Percentiles rank a stretch among this genome's conserved stretches.
Evolutionary conservation across 176 grass and related monocot genomes (phyloP).

Genomic region (Metroxylon sagu): DNA sequence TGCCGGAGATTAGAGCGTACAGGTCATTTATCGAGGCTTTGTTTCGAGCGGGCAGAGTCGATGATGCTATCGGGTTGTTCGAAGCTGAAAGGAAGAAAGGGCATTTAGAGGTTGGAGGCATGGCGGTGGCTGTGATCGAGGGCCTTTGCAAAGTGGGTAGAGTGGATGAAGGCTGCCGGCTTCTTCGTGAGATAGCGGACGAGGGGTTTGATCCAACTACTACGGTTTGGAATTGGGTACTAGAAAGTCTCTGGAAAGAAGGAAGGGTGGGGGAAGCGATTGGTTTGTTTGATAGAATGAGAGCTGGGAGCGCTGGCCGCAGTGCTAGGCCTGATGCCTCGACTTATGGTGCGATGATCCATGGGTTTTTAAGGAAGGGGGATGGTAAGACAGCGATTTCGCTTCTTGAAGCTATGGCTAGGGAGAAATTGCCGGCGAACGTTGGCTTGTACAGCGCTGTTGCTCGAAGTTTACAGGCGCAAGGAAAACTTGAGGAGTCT

Average conservation of each 20-base stretch:
- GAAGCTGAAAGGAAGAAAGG: not conserved
- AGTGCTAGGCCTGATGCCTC: slow-evolving; percentile 1
- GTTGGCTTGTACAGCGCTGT: slow-evolving; percentile 1
- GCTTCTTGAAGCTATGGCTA: not conserved
- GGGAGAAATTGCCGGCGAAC: not conserved
- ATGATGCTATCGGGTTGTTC: slow-evolving; percentile 11
- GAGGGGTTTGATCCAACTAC: slow-evolving; percentile 9
- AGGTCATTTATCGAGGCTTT: slow-evolving; percentile 14
- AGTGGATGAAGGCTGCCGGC: not conserved
- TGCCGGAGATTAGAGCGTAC: not conserved
- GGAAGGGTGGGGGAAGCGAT: slow-evolving; percentile 2
- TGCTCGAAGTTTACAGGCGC: not conserved
- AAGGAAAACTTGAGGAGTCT: slow-evolving; percentile 1
- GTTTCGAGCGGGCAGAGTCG: not conserved
- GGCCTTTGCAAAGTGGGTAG: slow-evolving; percentile 6
- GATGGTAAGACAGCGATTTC: not conserved
- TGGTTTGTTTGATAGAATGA: slow-evolving; percentile 7
- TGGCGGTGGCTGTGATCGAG: not conserved
- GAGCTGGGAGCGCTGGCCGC: not conserved
- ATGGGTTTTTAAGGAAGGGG: not conserved
- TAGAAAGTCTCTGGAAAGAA: slow-evolving; percentile 8
- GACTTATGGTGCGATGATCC: slow-evolving; percentile 6
- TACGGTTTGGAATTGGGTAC: slow-evolving; percentile 4
- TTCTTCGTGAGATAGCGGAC: slow-evolving; percentile 4
- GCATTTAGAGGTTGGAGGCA: not conserved